phyloP scores from a whole-genome alignment of 2,329 filamentous ascomycete genomes.

The Didymella keratinophila region DNA sequence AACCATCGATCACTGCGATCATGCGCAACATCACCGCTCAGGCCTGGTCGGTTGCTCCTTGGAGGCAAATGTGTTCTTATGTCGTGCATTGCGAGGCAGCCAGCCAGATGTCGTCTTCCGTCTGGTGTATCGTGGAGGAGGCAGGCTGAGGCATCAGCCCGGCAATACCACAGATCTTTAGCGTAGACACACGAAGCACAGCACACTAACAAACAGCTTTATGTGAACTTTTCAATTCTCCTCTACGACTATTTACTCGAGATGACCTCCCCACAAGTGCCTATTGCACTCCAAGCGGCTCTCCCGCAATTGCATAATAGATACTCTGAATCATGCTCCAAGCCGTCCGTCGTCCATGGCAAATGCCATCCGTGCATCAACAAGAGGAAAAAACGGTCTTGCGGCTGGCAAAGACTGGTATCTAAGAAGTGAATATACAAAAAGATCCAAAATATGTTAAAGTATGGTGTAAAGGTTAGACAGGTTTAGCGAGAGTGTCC shows the following conservation, averaged over 20 bases:
- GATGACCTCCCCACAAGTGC: slow-evolving; percentile 43
- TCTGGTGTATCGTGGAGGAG: background rate
- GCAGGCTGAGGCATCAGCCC: too few species aligned
- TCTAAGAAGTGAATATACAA: slow-evolving; percentile 52
- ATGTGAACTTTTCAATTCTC: slow-evolving; percentile 40
- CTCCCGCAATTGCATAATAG: slow-evolving; percentile 34
- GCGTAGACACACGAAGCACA: too few species aligned
- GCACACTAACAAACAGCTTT: background rate
- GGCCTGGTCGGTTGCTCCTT: slow-evolving; percentile 2
- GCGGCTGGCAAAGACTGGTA: slow-evolving; percentile 50
- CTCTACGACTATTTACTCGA: slow-evolving; percentile 43
- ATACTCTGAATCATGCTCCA: slow-evolving; percentile 31
- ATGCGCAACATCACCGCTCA: slow-evolving; percentile 31
- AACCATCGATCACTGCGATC: slow-evolving; percentile 32
- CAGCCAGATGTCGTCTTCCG: background rate
- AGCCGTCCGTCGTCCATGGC: slow-evolving; percentile 25
- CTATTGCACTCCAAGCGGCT: slow-evolving; percentile 19
- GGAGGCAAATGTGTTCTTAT: background rate
- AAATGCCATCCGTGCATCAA: slow-evolving; percentile 28
- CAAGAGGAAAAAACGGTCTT: slow-evolving; percentile 47
- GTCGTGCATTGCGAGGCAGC: background rate
- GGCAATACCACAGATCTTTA: too few species aligned
- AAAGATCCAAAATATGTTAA: slow-evolving; percentile 37
- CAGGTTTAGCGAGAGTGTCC: slow-evolving; percentile 46
- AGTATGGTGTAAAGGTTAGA: slow-evolving; percentile 41